Evolutionary conservation across 192 early-diverging fungal species (phyloP).

Genomic region (Chytriomyces sp.): DNA sequence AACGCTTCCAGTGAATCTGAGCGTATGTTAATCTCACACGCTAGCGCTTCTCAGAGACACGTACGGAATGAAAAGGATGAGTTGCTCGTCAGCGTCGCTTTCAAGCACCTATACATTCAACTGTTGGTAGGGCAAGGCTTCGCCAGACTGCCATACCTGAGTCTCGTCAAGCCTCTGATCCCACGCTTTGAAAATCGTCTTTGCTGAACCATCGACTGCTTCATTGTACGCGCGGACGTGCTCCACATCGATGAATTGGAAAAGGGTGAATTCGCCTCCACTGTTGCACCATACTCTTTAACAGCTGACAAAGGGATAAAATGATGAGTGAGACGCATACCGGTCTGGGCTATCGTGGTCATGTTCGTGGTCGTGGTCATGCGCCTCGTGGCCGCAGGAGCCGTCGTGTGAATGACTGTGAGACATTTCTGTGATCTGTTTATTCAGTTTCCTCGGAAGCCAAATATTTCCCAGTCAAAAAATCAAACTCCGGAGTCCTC

Average conservation of each 20-base stretch:
- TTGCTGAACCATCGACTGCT: conserved; percentile 58
- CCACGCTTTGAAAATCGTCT: conserved; percentile 85
- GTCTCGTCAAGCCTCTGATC: conserved; percentile 73
- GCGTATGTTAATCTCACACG: background rate
- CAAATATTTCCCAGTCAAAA: conserved; percentile 5
- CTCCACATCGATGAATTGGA: conserved; percentile 76
- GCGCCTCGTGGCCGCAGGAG: conserved; percentile 46
- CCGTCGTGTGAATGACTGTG: conserved; percentile 59
- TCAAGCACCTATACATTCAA: conserved; percentile 58
- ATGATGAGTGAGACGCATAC: background rate
- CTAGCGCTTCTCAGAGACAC: background rate
- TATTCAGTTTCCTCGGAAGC: background rate
- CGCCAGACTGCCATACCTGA: conserved; percentile 48
- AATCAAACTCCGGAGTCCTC: conserved; percentile 20
- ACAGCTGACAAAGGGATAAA: background rate
- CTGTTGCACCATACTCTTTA: conserved; percentile 19
- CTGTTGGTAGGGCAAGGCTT: no score
- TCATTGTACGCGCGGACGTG: conserved; percentile 84
- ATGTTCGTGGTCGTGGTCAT: conserved; percentile 70
- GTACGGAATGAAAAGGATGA: conserved; percentile 87
- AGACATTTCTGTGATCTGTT: no score
- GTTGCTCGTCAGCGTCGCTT: conserved; percentile 87
- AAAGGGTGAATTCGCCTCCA: conserved; percentile 59
- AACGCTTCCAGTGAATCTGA: conserved; percentile 83
- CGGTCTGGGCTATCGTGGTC: conserved; percentile 58